phyloP scores from a whole-genome alignment of 2,329 filamentous ascomycete genomes.

The Aspergillus pseudoterreus region DNA sequence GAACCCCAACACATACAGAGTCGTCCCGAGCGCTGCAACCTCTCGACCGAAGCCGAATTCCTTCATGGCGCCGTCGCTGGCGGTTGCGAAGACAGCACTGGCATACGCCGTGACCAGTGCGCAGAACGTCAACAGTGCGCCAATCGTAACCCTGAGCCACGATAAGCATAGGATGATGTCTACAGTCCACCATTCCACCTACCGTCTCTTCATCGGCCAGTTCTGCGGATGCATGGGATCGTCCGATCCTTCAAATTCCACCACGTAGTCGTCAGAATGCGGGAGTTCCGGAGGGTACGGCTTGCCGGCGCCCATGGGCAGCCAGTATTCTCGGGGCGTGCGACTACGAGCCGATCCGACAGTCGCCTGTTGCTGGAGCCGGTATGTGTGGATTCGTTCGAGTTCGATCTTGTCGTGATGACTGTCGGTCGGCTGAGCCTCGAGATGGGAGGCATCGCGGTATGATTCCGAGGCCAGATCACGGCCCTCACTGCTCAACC shows the following conservation, averaged over 20 bases:
- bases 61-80: slow-evolving; percentile 51
- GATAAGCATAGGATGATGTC: not conserved
- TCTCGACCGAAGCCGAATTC: slow-evolving; percentile 43
- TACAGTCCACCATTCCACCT: no score
- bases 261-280: slow-evolving; percentile 51
- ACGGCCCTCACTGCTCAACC: no score
- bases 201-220: slow-evolving; percentile 34
- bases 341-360: slow-evolving; percentile 16
- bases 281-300: slow-evolving; percentile 41
- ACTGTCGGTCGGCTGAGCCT: not conserved
- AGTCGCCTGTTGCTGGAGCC: slow-evolving; percentile 16
- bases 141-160: slow-evolving; percentile 13
- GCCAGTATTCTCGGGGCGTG: slow-evolving; percentile 14
- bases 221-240: slow-evolving; percentile 53
- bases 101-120: slow-evolving; percentile 45
- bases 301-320: slow-evolving; percentile 25
- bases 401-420: slow-evolving; percentile 7
- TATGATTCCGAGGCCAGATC: not conserved
- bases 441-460: not conserved
- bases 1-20: slow-evolving; percentile 48
- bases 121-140: slow-evolving; percentile 14
- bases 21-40: slow-evolving; percentile 43
- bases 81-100: slow-evolving; percentile 63
- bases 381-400: slow-evolving; percentile 16
- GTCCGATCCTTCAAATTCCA: slow-evolving; percentile 50